Evolutionary conservation across 1,284 basidiomycete genomes (phyloP).

Genomic region (Phlebopus sp.): DNA sequence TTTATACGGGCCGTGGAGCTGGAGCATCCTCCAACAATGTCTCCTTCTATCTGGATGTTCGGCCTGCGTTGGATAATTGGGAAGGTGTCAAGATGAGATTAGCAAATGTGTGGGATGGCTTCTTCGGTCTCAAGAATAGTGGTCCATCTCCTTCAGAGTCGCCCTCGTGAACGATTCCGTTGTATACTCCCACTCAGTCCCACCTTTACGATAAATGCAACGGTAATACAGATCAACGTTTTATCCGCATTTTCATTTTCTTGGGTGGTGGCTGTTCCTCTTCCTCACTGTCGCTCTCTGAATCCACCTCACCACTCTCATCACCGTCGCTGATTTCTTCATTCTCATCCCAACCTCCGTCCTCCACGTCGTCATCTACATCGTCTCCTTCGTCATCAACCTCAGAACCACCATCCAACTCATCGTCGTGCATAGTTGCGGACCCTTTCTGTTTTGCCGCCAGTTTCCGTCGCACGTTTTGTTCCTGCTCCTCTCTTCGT

Average conservation of each 20-base stretch:
- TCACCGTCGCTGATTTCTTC: constrained; percentile 63
- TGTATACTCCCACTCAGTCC: constrained; percentile 10
- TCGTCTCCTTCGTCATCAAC: constrained; percentile 42
- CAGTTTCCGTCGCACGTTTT: constrained; percentile 83
- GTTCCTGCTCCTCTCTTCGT: constrained; percentile 82
- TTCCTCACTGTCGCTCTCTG: constrained; percentile 40
- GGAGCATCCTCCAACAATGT: constrained; percentile 42
- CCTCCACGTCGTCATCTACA: constrained; percentile 43
- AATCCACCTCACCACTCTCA: constrained; percentile 44
- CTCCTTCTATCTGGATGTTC: constrained; percentile 92
- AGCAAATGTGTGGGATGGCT: constrained; percentile 47
- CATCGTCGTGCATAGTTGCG: constrained; percentile 25
- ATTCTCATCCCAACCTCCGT: constrained; percentile 60
- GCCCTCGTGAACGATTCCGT: constrained; percentile 1
- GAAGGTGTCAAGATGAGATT: constrained; percentile 83
- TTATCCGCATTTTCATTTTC: constrained; percentile 35
- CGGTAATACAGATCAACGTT: constrained; percentile 32
- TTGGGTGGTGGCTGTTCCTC: constrained; percentile 37
- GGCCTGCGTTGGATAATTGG: constrained; percentile 91
- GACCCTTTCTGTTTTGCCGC: constrained; percentile 36
- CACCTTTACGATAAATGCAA: constrained; percentile 10
- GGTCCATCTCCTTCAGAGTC: constrained; percentile 20
- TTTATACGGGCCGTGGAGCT: constrained; percentile 84
- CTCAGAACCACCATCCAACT: constrained; percentile 32
- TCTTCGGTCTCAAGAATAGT: constrained; percentile 29